Evolutionary conservation across 2,329 filamentous ascomycete species (phyloP).

Genomic region (Aspergillus jensenii): DNA sequence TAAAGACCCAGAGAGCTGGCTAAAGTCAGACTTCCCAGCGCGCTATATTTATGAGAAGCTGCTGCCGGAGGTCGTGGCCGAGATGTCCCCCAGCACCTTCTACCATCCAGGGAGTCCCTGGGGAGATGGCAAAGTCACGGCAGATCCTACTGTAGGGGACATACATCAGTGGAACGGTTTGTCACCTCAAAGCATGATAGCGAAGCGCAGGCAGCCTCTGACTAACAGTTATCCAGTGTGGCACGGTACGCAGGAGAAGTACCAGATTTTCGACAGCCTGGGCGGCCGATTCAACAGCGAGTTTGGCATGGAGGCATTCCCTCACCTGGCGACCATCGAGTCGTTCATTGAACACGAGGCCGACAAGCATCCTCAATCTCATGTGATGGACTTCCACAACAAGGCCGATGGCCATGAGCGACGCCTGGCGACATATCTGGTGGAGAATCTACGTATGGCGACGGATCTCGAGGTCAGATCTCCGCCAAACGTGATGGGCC

Average conservation of each 20-base stretch:
- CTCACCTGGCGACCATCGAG: background rate
- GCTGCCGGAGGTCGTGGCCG: conserved; percentile 69
- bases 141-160: conserved; percentile 79
- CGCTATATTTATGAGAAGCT: conserved; percentile 94
- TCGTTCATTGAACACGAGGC: conserved; percentile 27
- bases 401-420: conserved; percentile 27
- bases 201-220: background rate
- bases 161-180: conserved; percentile 88
- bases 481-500: conserved; percentile 29
- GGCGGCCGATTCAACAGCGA: background rate
- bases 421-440: background rate
- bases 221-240: conserved; percentile 30
- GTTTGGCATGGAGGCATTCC: background rate
- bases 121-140: conserved; percentile 74
- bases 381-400: conserved; percentile 56
- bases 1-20: conserved; percentile 78
- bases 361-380: conserved; percentile 64
- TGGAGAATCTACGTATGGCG: conserved; percentile 56
- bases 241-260: background rate
- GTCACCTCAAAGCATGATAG: conserved; percentile 11
- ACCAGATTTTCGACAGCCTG: background rate
- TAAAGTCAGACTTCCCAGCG: conserved; percentile 79
- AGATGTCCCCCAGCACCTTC: conserved; percentile 65
- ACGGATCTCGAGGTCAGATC: conserved; percentile 56
- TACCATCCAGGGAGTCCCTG: conserved; percentile 84